A percentile compares a stretch with the other conserved stretches of the same genome.
Evolutionary conservation across 2,329 filamentous ascomycete species (phyloP).

Genomic region (Leptographium flavum): DNA sequence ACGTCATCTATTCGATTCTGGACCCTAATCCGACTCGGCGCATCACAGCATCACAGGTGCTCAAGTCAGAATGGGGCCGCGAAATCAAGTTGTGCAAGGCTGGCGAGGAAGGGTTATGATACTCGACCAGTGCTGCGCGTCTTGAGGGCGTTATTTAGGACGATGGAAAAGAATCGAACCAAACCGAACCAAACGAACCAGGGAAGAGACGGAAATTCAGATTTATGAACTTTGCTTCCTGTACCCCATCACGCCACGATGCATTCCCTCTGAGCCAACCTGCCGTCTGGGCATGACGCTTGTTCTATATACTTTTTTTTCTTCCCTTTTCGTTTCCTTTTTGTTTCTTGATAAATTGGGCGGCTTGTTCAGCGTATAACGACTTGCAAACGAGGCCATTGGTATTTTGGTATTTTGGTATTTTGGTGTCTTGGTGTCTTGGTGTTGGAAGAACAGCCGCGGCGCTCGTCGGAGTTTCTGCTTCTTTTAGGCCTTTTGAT

Average conservation of each 20-base stretch:
- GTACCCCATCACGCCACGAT: not conserved
- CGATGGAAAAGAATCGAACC: not conserved
- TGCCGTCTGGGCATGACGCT: not conserved
- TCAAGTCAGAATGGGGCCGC: constrained; percentile 97
- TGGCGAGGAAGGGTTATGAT: constrained; percentile 81
- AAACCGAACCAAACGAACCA: not conserved
- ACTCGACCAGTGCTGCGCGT: not conserved
- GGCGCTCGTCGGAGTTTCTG: not conserved
- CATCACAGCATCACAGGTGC: constrained; percentile 88
- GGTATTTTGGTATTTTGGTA: not conserved
- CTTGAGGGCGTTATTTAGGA: not conserved
- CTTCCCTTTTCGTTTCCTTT: not conserved
- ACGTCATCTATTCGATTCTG: constrained; percentile 96
- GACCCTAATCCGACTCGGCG: constrained; percentile 87
- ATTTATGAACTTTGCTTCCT: not conserved
- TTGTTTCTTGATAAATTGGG: not conserved
- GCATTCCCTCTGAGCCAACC: not conserved
- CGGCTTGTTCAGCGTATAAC: not conserved
- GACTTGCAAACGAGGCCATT: not conserved
- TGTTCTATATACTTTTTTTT: not conserved
- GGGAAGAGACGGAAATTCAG: not conserved
- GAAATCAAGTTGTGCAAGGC: constrained; percentile 96
- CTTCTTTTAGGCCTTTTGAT: not conserved
- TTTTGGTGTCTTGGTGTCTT: not conserved
- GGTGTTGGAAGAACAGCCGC: not conserved